Percentiles rank a stretch among this genome's conserved stretches.
phyloP scores from a whole-genome alignment of 495 filamentous ascomycete genomes.

The Penicillium macrosclerotiorum region DNA sequence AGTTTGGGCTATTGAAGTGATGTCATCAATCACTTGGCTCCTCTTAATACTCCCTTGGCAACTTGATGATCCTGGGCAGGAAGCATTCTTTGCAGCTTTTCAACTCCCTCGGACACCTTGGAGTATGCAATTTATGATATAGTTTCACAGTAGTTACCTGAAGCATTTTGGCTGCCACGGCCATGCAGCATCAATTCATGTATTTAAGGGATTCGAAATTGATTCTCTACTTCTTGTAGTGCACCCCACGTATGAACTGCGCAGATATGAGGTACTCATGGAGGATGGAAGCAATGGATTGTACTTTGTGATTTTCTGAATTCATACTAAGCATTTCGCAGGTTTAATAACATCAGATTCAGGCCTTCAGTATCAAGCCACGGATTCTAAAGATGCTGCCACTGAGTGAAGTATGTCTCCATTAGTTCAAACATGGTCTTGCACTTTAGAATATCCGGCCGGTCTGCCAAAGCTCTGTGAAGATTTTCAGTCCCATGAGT shows the following conservation, averaged over 20 bases:
- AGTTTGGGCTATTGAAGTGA: background rate
- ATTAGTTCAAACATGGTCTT: constrained; percentile 1
- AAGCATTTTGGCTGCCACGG: too few species aligned
- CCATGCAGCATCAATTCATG: too few species aligned
- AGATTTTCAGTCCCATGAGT: constrained; percentile 1
- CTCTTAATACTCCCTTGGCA: background rate
- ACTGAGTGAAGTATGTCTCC: background rate
- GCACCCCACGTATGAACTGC: too few species aligned
- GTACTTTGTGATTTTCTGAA: too few species aligned
- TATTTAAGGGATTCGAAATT: too few species aligned
- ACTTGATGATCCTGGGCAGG: background rate
- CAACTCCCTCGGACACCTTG: background rate
- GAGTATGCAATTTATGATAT: background rate
- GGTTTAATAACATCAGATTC: background rate
- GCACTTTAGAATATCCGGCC: background rate
- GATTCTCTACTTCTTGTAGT: too few species aligned
- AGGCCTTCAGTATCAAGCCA: background rate
- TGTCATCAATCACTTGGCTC: background rate
- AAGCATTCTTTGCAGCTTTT: background rate
- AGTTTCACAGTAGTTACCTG: background rate
- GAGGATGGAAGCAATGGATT: too few species aligned
- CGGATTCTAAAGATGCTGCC: background rate
- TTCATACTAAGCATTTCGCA: too few species aligned
- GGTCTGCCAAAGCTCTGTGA: background rate
- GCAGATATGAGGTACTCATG: too few species aligned